These are phyloP conservation scores for Monosporascus sp. DNA, from an alignment of 2,329 filamentous ascomycete species.

Conservation along the genomic window DNA sequence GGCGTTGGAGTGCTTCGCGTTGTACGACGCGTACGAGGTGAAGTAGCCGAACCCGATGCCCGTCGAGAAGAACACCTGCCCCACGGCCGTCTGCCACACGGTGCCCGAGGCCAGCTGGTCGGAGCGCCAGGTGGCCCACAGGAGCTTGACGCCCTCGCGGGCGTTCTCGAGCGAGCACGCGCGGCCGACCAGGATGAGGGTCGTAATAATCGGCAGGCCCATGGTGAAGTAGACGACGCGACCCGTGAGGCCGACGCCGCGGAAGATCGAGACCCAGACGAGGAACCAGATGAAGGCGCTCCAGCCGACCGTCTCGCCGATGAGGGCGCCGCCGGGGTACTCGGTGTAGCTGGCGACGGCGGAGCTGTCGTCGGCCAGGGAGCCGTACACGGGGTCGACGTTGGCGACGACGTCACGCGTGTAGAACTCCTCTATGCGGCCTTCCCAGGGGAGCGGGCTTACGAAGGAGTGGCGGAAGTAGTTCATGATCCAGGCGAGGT, in stretches of 20 bases:
- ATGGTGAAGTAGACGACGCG: conserved; percentile 58
- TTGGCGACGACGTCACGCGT: conserved; percentile 43
- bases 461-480: conserved; percentile 52
- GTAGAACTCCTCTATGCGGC: conserved; percentile 47
- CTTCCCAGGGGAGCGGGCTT: conserved; percentile 49
- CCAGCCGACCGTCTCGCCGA: conserved; percentile 55
- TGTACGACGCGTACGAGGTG: conserved; percentile 53
- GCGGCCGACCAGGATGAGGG: conserved; percentile 50
- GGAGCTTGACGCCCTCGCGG: conserved; percentile 42
- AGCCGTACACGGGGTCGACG: conserved; percentile 34
- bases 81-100: conserved; percentile 55
- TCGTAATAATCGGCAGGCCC: conserved; percentile 52
- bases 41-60: conserved; percentile 56
- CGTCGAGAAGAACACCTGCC: conserved; percentile 56
- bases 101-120: conserved; percentile 43
- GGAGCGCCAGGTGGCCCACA: conserved; percentile 41
- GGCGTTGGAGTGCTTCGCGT: conserved; percentile 51
- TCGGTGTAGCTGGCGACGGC: conserved; percentile 36
- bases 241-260: conserved; percentile 51
- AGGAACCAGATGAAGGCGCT: conserved; percentile 54
- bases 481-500: conserved; percentile 53
- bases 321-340: conserved; percentile 40
- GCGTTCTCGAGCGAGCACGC: conserved; percentile 50
- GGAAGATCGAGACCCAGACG: conserved; percentile 55
- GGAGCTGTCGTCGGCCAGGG: conserved; percentile 30